Percentiles rank a stretch among this genome's conserved stretches.
These are phyloP conservation scores for Leccinum sublutescens DNA, from an alignment of 768 basidiomycete genomes.

Conservation along the genomic window DNA sequence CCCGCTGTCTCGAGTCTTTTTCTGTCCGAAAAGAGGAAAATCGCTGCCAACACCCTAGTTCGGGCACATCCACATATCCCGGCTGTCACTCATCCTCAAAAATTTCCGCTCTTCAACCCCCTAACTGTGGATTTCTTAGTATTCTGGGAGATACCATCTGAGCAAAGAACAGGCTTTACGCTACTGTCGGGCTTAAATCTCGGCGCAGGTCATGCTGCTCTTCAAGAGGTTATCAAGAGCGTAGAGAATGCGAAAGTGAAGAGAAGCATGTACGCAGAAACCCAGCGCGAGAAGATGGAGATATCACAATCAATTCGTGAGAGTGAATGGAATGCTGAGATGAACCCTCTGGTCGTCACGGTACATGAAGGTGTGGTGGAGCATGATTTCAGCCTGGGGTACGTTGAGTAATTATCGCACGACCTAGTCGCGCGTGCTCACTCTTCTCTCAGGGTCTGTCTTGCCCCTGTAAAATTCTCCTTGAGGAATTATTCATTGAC, in stretches of 20 bases:
- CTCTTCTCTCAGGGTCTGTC: conserved; percentile 47
- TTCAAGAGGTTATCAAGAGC: conserved; percentile 59
- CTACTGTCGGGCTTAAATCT: conserved; percentile 56
- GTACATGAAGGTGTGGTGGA: conserved; percentile 44
- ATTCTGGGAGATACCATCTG: conserved; percentile 69
- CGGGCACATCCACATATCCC: conserved; percentile 59
- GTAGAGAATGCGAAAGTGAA: conserved; percentile 64
- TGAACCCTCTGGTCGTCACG: conserved; percentile 64
- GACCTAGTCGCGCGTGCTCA: conserved; percentile 4
- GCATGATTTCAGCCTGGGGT: conserved; percentile 77
- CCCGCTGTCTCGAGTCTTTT: conserved; percentile 43
- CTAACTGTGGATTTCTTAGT: conserved; percentile 68
- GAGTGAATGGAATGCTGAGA: conserved; percentile 78
- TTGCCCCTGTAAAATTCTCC: conserved; percentile 50
- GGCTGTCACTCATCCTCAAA: conserved; percentile 41
- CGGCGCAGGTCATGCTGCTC: conserved; percentile 66
- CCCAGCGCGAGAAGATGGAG: conserved; percentile 65
- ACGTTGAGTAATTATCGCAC: conserved; percentile 30
- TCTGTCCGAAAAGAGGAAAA: conserved; percentile 48
- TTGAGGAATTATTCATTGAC: conserved; percentile 74
- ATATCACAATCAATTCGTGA: conserved; percentile 64
- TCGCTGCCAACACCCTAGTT: conserved; percentile 35
- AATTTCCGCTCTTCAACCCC: conserved; percentile 85
- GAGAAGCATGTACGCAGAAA: conserved; percentile 91
- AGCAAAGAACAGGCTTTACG: conserved; percentile 60